phyloP scores from a whole-genome alignment of 2,329 filamentous ascomycete genomes.

The Kalmusia sp. region DNA sequence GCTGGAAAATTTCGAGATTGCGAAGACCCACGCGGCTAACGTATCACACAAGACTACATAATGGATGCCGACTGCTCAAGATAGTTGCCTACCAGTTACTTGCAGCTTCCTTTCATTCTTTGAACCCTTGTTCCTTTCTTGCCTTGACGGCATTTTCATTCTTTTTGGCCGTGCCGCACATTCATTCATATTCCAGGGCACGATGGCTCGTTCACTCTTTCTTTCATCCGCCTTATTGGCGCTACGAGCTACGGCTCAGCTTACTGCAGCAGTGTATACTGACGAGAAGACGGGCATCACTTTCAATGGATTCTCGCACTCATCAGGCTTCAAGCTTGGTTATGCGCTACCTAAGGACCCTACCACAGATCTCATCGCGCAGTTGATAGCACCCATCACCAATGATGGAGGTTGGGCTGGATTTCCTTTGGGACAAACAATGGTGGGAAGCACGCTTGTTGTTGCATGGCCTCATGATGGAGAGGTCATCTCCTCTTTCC shows the following conservation, averaged over 20 bases:
- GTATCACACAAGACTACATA: constrained; percentile 3
- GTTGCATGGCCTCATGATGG: constrained; percentile 61
- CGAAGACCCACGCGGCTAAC: background rate
- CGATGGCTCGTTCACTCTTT: constrained; percentile 38
- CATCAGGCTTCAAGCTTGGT: constrained; percentile 56
- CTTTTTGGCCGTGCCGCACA: constrained; percentile 36
- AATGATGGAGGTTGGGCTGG: constrained; percentile 59
- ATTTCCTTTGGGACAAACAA: constrained; percentile 57
- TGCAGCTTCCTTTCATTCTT: constrained; percentile 16
- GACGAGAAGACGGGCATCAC: constrained; percentile 42
- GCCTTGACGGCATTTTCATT: constrained; percentile 43
- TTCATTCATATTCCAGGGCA: constrained; percentile 21
- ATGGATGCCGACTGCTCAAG: background rate
- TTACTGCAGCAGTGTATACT: constrained; percentile 30
- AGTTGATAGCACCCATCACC: constrained; percentile 55
- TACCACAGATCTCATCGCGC: constrained; percentile 61
- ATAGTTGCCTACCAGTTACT: background rate
- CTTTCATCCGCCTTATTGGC: constrained; percentile 34
- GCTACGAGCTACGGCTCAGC: constrained; percentile 33
- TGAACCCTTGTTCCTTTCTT: constrained; percentile 28
- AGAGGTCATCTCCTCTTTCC: constrained; percentile 55
- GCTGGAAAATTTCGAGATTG: constrained; percentile 5
- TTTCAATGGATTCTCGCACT: constrained; percentile 40
- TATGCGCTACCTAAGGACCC: constrained; percentile 59
- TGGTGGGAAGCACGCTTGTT: constrained; percentile 59